Percentiles rank a stretch among this genome's conserved stretches.
Conservation (phyloP, 1,284 basidiomycete genomes). For the Anthracocystis panici-leucophaei region DNA sequence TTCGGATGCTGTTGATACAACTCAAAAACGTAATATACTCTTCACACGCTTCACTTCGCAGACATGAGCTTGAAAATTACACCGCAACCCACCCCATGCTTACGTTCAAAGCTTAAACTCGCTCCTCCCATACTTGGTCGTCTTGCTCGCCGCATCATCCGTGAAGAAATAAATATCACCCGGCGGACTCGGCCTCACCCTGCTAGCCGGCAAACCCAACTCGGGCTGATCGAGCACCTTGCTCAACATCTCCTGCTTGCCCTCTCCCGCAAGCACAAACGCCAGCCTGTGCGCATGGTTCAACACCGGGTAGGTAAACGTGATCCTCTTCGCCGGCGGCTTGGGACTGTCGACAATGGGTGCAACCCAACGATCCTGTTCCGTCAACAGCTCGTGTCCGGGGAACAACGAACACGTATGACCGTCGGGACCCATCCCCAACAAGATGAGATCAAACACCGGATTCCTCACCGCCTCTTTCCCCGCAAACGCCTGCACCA, state of each 20-base stretch:
- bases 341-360: constrained; percentile 93
- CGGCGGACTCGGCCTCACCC: constrained; percentile 82
- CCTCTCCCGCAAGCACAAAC: constrained; percentile 86
- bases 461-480: constrained; percentile 68
- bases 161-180: constrained; percentile 73
- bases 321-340: constrained; percentile 86
- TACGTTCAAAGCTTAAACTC: constrained; percentile 55
- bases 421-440: constrained; percentile 77
- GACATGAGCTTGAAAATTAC: neutral
- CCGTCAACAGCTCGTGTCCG: constrained; percentile 83
- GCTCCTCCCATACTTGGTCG: constrained; percentile 51
- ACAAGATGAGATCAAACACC: constrained; percentile 69
- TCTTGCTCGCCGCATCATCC: constrained; percentile 60
- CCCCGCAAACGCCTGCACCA: constrained; percentile 81
- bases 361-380: constrained; percentile 93
- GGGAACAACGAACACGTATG: constrained; percentile 98
- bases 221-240: constrained; percentile 85
- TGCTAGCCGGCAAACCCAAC: constrained; percentile 82
- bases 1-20: constrained; percentile 20
- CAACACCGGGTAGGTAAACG: constrained; percentile 69
- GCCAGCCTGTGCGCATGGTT: constrained; percentile 79
- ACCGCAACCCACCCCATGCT: neutral
- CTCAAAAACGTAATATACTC: neutral
- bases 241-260: constrained; percentile 83
- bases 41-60: neutral